Base-by-base conservation (phyloP, 2,329 filamentous ascomycete species). In the Lasiodiplodia sp. region DNA sequence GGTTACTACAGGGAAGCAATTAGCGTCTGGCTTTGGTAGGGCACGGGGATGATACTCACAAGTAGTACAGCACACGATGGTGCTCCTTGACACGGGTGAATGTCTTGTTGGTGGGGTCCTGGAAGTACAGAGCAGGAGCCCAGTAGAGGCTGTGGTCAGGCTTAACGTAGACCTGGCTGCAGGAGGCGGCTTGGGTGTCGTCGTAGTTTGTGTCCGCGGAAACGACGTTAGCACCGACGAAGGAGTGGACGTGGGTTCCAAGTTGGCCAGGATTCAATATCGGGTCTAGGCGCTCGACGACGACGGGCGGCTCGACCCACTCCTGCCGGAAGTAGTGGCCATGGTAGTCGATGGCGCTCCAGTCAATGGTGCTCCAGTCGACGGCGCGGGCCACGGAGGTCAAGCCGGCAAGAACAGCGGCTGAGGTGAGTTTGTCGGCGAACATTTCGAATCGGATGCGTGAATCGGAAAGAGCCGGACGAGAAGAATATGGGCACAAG, bases 261-360 rank as follows among this genome's bases (percentile, higher is more conserved):
- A 76, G 66, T 8, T 64, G 68, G 56, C 78, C 78, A 16, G 78
- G 78, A 62, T 71, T 75, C 7, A 80, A 70, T 51, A 75, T 76
- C 25, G 78, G 78, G 52, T 80, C 78, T 37, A 80, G 70, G 56
- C 77, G 73, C 71, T 79, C 76, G 64, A 78, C 77, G 72, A 73
- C 76, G 74, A 80, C 71, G 25, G 77, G 73, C 53, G 69, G 66
- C 37, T 77, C 76, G 52, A 60, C 70, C 63, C 78, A 78, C 70
- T 80, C 79, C 73, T 76, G 78, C 70, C 73, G 75, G 73, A 80
- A 80, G 70, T 80, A 80, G 56, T 77, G 73, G n/a, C 78, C 78
- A 66, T 70, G 69, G 73, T 78, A 79, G 66, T 77, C 74, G 69
- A 78, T 77, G 7, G 75, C 78, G 25, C 74, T 72, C 47, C 49